A percentile compares a stretch with the other conserved stretches of the same genome.
These are phyloP conservation scores for Cryptomeria japonica DNA, from an alignment of 75 land plant species.

Conservation along the genomic window DNA sequence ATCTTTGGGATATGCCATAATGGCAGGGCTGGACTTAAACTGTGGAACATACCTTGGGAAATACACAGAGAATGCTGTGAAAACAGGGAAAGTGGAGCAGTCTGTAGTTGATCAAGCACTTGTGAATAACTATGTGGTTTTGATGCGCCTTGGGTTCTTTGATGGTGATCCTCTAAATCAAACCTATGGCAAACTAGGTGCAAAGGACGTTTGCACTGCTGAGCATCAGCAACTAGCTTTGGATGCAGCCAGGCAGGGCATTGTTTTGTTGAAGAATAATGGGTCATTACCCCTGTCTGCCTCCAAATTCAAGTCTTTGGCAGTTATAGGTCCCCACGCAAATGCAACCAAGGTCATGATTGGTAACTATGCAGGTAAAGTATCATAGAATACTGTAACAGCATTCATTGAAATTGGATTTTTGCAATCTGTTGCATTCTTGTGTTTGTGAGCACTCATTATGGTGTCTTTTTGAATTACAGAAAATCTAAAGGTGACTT, in stretches of 20 bases:
- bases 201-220: slow-evolving; percentile 31
- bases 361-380: slow-evolving; percentile 50
- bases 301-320: slow-evolving; percentile 14
- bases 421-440: background rate
- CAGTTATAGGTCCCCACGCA: slow-evolving; percentile 51
- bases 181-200: slow-evolving; percentile 28
- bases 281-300: slow-evolving; percentile 32
- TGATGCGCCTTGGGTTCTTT: slow-evolving; percentile 49
- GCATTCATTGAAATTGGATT: background rate
- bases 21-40: slow-evolving; percentile 43
- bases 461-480: background rate
- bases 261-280: slow-evolving; percentile 57
- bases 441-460: background rate
- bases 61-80: slow-evolving; percentile 27
- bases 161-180: slow-evolving; percentile 39
- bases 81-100: slow-evolving; percentile 26
- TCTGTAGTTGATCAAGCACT: slow-evolving; percentile 27
- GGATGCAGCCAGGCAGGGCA: slow-evolving; percentile 63
- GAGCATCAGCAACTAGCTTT: slow-evolving; percentile 42
- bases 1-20: background rate
- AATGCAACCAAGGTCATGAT: slow-evolving; percentile 43
- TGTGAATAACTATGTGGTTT: slow-evolving; percentile 32
- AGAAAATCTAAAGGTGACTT: background rate
- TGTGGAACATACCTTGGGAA: slow-evolving; percentile 34
- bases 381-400: background rate